Conservation (phyloP, 1,284 basidiomycete genomes). For the Ganoderma lingzhi region DNA sequence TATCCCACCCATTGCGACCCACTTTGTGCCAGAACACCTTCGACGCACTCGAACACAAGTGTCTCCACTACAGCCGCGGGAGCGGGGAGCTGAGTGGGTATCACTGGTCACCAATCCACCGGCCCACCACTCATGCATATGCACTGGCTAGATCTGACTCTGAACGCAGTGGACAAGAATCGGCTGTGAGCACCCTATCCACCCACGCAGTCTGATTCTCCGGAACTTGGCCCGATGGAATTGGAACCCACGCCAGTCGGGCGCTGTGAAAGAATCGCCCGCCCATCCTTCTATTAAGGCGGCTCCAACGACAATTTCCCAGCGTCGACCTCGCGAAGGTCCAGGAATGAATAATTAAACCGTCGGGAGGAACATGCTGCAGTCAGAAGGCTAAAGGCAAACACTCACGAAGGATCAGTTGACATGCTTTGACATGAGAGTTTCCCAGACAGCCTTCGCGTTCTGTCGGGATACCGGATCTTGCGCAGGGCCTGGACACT, state of each 20-base stretch:
- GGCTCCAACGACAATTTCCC: neutral
- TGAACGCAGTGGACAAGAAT: neutral
- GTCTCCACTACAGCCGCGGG: neutral
- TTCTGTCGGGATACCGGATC: neutral
- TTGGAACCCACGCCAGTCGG: neutral
- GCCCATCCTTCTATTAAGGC: neutral
- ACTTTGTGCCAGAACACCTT: neutral
- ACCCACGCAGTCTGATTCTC: neutral
- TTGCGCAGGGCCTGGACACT: neutral
- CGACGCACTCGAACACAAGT: neutral
- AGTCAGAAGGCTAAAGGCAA: constrained; percentile 34
- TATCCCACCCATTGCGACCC: neutral
- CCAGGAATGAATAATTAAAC: neutral
- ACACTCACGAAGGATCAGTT: constrained; percentile 28
- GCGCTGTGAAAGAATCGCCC: neutral
- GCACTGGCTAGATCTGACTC: no score
- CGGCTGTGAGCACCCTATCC: no score
- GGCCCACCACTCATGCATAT: neutral
- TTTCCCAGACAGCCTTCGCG: constrained; percentile 14
- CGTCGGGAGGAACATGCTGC: constrained; percentile 7
- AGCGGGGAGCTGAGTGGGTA: neutral
- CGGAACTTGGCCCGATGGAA: neutral
- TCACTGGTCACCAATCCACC: neutral
- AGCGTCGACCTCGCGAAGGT: neutral
- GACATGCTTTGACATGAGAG: constrained; percentile 30